Base-by-base conservation (phyloP, 306 rosid species). In the Acacia confusa region DNA sequence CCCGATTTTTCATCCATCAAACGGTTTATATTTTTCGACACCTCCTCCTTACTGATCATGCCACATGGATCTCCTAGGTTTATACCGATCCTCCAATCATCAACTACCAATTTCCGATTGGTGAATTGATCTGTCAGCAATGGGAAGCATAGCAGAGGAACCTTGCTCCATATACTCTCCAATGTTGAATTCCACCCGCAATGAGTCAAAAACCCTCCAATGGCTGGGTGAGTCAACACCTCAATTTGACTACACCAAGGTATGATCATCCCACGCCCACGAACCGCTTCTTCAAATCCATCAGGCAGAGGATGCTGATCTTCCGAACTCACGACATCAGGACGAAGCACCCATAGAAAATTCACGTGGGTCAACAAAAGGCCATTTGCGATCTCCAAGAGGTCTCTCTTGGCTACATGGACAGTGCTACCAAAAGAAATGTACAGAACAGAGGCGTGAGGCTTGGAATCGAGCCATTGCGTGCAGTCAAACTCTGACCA, bases 151-250 rank as follows among this genome's bases (percentile, higher is more conserved):
- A 92, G 24, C 3, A 90, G 20, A 6, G 97, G 91, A 14, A 88
- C 84, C 36, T 71, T 45, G 10, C 86, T 84, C 94, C 97, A 88
- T 55, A 90, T 71, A 15, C 90, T 87, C 55, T 92, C 94, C 48
- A 92, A 34, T 30, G 83, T 85, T 0, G 96, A 91, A 48, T 91
- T 91, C 96, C 93, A 91, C 0, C 93, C 96, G 13, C 93, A 91
- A 43, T 91, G 93, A 7, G 88, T 82, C 40, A 89, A 79, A 75
- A 91, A 89, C 27, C 93, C 92, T 78, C 92, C 87, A 27, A 90
- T 69, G 0, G 91, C 88, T 0, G 90, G 88, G 80, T 92, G 92
- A 0, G 87, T 52, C 86, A 88, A 76, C 38, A 90, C 91, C 13
- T 75, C 77, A 0, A 61, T 84, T 53, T 92, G 92, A 58, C 72